Evolutionary conservation across 1,284 basidiomycete genomes (phyloP).

Genomic region (Jaminaea rosea): DNA sequence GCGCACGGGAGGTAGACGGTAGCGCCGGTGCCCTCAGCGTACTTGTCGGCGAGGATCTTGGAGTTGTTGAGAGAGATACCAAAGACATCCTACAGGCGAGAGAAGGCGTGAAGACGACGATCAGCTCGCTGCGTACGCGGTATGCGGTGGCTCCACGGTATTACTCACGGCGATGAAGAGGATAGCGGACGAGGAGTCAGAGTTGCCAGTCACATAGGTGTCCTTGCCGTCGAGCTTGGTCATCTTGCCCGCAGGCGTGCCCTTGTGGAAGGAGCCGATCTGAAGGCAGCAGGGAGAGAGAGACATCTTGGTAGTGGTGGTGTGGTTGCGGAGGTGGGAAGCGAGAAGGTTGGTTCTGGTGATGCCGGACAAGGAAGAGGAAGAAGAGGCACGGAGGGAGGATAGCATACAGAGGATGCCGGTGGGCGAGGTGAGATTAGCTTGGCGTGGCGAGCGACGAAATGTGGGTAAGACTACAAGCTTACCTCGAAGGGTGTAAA

Average conservation of each 20-base stretch:
- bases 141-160: too few species aligned
- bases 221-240: conserved; percentile 7
- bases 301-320: neutral
- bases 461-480: too few species aligned
- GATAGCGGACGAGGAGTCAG: conserved; percentile 6
- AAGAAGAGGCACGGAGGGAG: neutral
- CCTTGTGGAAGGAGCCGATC: conserved; percentile 13
- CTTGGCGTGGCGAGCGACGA: too few species aligned
- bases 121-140: neutral
- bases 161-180: conserved; percentile 7
- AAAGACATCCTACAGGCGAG: too few species aligned
- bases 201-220: conserved; percentile 11
- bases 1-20: conserved; percentile 12
- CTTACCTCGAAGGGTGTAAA: neutral
- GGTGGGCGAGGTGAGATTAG: neutral
- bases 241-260: conserved; percentile 8
- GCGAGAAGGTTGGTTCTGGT: too few species aligned
- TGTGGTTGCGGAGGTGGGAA: too few species aligned
- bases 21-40: conserved; percentile 11
- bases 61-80: conserved; percentile 10
- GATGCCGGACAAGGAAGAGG: neutral
- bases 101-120: conserved; percentile 1
- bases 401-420: neutral
- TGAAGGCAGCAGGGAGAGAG: neutral
- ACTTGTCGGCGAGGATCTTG: conserved; percentile 14